phyloP scores from a whole-genome alignment of 139 green algal genomes.

The Chlamydomonas schloesseri region DNA sequence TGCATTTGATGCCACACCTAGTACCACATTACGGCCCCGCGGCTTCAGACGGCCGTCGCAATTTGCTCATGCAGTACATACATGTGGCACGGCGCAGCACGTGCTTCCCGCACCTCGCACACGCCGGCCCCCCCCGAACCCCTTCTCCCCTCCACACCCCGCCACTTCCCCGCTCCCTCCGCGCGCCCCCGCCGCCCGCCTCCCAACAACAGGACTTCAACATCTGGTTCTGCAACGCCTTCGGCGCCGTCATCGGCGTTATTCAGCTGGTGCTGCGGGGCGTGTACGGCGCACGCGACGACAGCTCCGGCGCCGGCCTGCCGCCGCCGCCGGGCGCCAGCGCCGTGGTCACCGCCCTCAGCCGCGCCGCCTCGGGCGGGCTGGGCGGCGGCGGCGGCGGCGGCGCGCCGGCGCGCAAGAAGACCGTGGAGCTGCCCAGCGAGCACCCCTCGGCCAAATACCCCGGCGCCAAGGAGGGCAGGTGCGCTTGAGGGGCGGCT shows the following conservation, averaged over 20 bases:
- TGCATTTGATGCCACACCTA: too few species aligned
- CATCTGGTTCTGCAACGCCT: conserved; percentile 39
- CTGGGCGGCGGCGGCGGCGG: not conserved
- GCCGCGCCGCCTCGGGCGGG: not conserved
- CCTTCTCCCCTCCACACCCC: too few species aligned
- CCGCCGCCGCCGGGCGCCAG: not conserved
- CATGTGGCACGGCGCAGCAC: too few species aligned
- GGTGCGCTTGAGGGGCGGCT: too few species aligned
- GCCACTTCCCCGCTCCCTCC: not conserved
- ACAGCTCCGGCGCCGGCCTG: too few species aligned
- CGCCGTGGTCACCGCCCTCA: not conserved
- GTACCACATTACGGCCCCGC: too few species aligned
- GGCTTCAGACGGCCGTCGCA: too few species aligned
- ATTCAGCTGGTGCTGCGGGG: conserved; percentile 38
- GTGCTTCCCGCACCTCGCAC: too few species aligned
- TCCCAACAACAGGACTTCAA: conserved; percentile 32
- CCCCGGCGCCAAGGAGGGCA: conserved; percentile 10
- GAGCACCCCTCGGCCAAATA: conserved; percentile 13
- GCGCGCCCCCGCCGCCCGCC: not conserved
- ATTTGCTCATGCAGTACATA: too few species aligned
- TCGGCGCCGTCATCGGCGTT: conserved; percentile 27
- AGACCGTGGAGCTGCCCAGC: not conserved
- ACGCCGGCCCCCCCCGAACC: too few species aligned
- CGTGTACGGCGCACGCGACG: not conserved
- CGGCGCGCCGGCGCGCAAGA: not conserved